Conservation (phyloP, 495 filamentous ascomycete genomes). For the Xylaria cubensis region DNA sequence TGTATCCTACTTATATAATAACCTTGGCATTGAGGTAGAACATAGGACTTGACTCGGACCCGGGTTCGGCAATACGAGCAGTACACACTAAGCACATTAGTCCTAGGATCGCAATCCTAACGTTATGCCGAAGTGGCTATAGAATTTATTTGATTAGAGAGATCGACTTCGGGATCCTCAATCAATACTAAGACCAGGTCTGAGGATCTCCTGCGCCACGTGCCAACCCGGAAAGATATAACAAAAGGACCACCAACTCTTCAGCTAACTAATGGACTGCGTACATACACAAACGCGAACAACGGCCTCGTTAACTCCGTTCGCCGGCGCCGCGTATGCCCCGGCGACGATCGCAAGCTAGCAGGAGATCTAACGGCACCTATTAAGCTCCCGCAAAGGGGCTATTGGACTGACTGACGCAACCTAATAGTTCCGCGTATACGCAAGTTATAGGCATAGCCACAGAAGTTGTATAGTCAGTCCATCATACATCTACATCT, state of each 20-base stretch:
- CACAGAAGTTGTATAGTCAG: not conserved
- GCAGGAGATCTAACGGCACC: not conserved
- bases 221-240: not conserved
- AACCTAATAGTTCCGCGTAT: not conserved
- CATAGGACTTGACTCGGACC: too few relatives aligned
- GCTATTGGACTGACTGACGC: not conserved
- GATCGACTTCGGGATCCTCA: not conserved
- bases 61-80: too few relatives aligned
- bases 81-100: too few relatives aligned
- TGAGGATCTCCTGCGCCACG: not conserved
- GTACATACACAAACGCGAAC: too few relatives aligned
- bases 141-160: slow-evolving; percentile 1
- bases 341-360: slow-evolving; percentile 8
- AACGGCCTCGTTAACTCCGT: not conserved
- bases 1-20: too few relatives aligned
- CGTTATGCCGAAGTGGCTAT: not conserved
- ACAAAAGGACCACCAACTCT: not conserved
- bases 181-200: too few relatives aligned
- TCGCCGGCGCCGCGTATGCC: slow-evolving; percentile 13
- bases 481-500: not conserved
- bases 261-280: not conserved
- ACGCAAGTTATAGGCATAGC: not conserved
- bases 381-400: not conserved
- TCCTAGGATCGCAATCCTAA: not conserved
- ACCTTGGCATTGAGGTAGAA: too few relatives aligned